A percentile compares a stretch with the other conserved stretches of the same genome.
Conservation (phyloP, 106 monocot species). For the Narthecium ossifragum region DNA sequence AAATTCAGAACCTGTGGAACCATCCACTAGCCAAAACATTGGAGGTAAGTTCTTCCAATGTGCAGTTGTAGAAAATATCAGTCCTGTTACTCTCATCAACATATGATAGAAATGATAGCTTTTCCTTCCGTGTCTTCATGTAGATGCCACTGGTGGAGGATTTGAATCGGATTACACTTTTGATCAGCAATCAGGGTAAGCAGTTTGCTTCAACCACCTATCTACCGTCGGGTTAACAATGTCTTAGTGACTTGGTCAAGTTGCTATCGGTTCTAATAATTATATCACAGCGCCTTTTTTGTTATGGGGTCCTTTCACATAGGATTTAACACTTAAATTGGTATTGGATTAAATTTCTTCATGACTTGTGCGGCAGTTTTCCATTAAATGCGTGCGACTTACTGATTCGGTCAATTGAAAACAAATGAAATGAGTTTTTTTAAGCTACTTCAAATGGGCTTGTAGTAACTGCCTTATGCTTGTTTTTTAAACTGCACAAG, state of each 20-base stretch:
- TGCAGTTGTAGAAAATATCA: not conserved
- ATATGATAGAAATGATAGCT: not conserved
- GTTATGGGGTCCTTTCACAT: not conserved
- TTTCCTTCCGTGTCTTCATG: conserved; percentile 7
- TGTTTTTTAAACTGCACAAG: too few relatives aligned
- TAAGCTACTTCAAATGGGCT: too few relatives aligned
- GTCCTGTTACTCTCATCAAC: not conserved
- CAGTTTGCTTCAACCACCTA: not conserved
- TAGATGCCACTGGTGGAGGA: conserved; percentile 37
- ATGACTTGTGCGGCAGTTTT: too few relatives aligned
- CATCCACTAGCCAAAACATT: conserved; percentile 8
- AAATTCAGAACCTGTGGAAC: conserved; percentile 18
- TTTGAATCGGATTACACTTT: conserved; percentile 61
- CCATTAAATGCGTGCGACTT: too few relatives aligned
- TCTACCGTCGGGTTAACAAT: not conserved
- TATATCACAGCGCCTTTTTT: not conserved
- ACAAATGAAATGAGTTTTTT: too few relatives aligned
- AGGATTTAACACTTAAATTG: not conserved
- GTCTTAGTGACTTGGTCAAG: not conserved
- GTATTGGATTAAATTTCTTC: too few relatives aligned
- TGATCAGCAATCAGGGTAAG: conserved; percentile 82
- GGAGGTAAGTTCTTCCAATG: conserved; percentile 22
- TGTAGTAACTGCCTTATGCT: too few relatives aligned
- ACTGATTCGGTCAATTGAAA: too few relatives aligned
- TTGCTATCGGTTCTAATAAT: not conserved